A percentile compares a stretch with the other conserved stretches of the same genome.
Evolutionary conservation across 768 basidiomycete species (phyloP).

Genomic region (Leucosporidium scottii): DNA sequence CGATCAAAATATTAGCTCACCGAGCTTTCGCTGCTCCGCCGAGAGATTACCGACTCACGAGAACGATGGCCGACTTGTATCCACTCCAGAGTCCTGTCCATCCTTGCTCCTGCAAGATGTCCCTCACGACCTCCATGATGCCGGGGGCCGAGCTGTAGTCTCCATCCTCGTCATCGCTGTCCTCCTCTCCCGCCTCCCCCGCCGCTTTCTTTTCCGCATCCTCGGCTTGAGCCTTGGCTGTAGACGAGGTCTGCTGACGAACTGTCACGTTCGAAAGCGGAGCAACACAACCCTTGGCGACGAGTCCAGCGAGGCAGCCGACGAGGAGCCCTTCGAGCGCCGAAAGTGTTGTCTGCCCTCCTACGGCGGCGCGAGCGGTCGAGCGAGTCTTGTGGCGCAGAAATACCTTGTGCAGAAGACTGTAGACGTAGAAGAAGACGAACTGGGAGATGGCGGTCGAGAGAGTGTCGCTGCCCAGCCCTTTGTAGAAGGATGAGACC

Average conservation of each 20-base stretch:
- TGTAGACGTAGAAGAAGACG: conserved; percentile 56
- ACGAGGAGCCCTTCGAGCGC: conserved; percentile 52
- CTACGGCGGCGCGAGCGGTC: background rate
- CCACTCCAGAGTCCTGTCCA: conserved; percentile 54
- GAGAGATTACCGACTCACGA: conserved; percentile 31
- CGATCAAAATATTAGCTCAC: background rate
- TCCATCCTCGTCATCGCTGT: conserved; percentile 34
- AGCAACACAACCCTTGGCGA: conserved; percentile 53
- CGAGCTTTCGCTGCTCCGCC: background rate
- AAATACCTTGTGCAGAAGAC: background rate
- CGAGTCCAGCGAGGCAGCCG: conserved; percentile 55
- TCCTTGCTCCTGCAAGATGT: conserved; percentile 51
- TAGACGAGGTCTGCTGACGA: conserved; percentile 48
- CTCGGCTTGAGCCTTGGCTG: background rate
- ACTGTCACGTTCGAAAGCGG: conserved; percentile 56
- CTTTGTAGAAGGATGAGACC: conserved; percentile 50
- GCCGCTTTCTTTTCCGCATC: conserved; percentile 6
- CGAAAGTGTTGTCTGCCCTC: conserved; percentile 19
- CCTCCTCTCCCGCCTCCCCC: conserved; percentile 33
- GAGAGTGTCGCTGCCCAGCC: conserved; percentile 51
- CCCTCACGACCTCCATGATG: conserved; percentile 41
- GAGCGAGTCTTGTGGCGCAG: background rate
- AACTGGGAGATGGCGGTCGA: conserved; percentile 56
- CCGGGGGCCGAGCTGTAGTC: conserved; percentile 21
- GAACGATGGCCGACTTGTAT: conserved; percentile 50